Conservation (phyloP, 441 rosid species). For the Codiaeum variegatum region DNA sequence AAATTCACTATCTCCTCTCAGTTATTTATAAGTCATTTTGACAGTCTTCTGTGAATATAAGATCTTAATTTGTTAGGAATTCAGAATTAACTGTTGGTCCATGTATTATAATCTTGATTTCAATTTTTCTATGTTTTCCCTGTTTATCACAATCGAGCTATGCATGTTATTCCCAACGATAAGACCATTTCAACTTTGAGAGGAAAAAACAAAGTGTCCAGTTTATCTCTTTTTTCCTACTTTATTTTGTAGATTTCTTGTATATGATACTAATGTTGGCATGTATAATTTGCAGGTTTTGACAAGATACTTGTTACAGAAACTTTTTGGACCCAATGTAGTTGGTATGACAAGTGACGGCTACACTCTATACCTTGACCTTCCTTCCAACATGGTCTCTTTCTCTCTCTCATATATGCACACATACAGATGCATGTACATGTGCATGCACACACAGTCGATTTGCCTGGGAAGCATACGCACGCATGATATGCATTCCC, state of each 20-base stretch:
- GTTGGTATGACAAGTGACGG: conserved; percentile 58
- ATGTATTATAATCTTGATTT: too few species aligned
- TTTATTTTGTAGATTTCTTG: not conserved
- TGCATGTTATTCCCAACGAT: too few species aligned
- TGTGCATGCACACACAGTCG: not conserved
- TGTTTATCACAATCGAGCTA: too few species aligned
- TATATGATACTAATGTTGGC: not conserved
- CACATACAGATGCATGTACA: not conserved
- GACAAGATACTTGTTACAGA: conserved; percentile 66
- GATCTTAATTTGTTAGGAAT: not conserved
- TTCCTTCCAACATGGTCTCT: conserved; percentile 90
- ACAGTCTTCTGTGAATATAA: not conserved
- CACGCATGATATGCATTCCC: not conserved
- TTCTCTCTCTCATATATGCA: conserved; percentile 5
- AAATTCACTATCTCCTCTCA: not conserved
- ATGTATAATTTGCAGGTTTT: conserved; percentile 46
- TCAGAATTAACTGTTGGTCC: not conserved
- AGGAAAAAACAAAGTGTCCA: not conserved
- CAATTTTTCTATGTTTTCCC: too few species aligned
- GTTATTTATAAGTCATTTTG: not conserved
- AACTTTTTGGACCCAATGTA: conserved; percentile 67
- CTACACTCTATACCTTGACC: conserved; percentile 65
- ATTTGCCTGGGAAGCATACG: not conserved
- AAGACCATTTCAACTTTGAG: not conserved
- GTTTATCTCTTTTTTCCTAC: not conserved